These are phyloP conservation scores for Nakaseomyces kungkrabaensis DNA, from an alignment of 1,139 yeast species.

Conservation along the genomic window DNA sequence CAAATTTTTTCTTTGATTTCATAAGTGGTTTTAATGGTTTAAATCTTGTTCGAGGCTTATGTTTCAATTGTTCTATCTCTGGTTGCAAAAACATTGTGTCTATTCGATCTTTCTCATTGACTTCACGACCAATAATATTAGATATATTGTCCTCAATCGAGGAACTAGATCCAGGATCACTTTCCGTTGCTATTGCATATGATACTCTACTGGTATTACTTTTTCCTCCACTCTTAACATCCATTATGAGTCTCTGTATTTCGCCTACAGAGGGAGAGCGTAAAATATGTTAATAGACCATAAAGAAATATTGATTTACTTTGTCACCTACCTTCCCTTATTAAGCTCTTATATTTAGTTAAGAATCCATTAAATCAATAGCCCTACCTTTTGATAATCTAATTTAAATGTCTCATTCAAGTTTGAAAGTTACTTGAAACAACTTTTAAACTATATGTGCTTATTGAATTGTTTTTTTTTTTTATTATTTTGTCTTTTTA, in stretches of 20 bases:
- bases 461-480: background rate
- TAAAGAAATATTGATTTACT: background rate
- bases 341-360: too few species aligned
- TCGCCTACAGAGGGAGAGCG: too few species aligned
- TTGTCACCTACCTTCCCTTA: too few species aligned
- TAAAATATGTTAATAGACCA: background rate
- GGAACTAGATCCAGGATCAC: background rate
- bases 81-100: background rate
- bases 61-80: background rate
- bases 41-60: background rate
- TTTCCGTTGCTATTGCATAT: background rate
- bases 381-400: too few species aligned
- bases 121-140: background rate
- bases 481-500: background rate
- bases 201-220: background rate
- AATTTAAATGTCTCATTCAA: too few species aligned
- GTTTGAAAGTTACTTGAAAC: background rate
- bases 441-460: background rate
- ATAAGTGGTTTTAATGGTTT: background rate
- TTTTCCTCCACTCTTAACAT: background rate
- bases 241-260: background rate
- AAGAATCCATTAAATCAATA: too few species aligned
- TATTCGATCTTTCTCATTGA: background rate
- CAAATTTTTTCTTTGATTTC: background rate
- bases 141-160: conserved; percentile 1